These are phyloP conservation scores for Candida tropicalis DNA, from an alignment of 1,139 yeast genomes.

Conservation along the genomic window DNA sequence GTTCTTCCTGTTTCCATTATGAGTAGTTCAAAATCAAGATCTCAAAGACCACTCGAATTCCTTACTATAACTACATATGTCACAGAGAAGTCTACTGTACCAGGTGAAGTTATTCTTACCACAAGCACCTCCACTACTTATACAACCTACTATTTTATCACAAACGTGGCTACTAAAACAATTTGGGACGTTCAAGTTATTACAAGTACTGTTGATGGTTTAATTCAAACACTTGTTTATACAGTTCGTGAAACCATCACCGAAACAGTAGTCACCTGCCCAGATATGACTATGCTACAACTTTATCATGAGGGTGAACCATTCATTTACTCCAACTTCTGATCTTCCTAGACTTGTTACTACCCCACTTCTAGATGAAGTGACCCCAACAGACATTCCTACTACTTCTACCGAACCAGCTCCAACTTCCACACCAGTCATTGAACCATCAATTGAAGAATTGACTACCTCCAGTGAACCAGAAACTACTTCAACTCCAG, in stretches of 20 bases:
- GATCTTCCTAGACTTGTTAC: no score
- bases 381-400: constrained; percentile 3
- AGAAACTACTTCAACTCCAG: no score
- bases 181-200: not conserved
- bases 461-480: not conserved
- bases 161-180: not conserved
- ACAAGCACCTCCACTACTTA: not conserved
- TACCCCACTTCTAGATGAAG: not conserved
- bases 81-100: no score
- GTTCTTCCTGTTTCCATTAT: no score
- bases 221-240: not conserved
- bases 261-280: constrained; percentile 10
- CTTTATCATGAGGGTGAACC: constrained; percentile 4
- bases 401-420: constrained; percentile 1
- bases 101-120: not conserved
- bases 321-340: constrained; percentile 3
- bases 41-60: not conserved
- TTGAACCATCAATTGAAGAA: constrained; percentile 3
- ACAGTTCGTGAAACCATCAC: constrained; percentile 2
- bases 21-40: not conserved
- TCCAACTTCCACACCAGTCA: not conserved
- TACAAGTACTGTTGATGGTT: not conserved
- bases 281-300: constrained; percentile 11
- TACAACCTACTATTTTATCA: not conserved
- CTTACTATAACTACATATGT: no score